Evolutionary conservation across 768 basidiomycete species (phyloP).

Genomic region (Collybiopsis confluens): DNA sequence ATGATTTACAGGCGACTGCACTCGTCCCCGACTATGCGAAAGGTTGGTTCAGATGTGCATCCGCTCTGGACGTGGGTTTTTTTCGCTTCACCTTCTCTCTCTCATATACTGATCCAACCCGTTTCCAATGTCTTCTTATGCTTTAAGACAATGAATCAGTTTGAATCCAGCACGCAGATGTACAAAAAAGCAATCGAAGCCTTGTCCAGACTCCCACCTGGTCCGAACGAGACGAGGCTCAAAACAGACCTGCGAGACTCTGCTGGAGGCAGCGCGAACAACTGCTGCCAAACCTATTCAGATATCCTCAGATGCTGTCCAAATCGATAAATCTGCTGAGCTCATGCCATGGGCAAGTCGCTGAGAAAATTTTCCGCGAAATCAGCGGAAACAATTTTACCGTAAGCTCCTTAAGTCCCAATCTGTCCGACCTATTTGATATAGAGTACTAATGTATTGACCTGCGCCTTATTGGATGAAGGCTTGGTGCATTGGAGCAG

Average conservation of each 20-base stretch:
- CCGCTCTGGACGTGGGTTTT: conserved; percentile 15
- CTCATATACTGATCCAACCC: not conserved
- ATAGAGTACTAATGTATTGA: too few species aligned
- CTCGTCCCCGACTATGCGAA: conserved; percentile 20
- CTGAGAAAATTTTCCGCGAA: conserved; percentile 9
- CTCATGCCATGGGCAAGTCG: conserved; percentile 17
- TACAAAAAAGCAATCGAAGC: conserved; percentile 14
- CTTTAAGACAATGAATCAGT: too few species aligned
- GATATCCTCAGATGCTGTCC: not conserved
- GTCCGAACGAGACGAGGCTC: conserved; percentile 10
- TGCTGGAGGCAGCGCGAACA: conserved; percentile 7
- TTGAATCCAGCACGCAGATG: conserved; percentile 3
- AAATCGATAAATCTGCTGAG: not conserved
- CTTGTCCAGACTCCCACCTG: conserved; percentile 8
- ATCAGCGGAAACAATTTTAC: too few species aligned
- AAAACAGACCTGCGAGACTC: conserved; percentile 14
- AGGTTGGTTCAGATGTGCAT: conserved; percentile 14
- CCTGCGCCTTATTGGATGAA: too few species aligned
- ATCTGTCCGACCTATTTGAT: not conserved
- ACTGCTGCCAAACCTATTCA: not conserved
- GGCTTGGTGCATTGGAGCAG: conserved; percentile 18
- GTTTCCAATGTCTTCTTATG: too few species aligned
- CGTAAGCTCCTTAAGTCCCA: not conserved
- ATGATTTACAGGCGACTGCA: conserved; percentile 15
- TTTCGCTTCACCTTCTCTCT: not conserved